Evolutionary conservation across 2,329 filamentous ascomycete species (phyloP).

Genomic region (Xylaria multiplex): DNA sequence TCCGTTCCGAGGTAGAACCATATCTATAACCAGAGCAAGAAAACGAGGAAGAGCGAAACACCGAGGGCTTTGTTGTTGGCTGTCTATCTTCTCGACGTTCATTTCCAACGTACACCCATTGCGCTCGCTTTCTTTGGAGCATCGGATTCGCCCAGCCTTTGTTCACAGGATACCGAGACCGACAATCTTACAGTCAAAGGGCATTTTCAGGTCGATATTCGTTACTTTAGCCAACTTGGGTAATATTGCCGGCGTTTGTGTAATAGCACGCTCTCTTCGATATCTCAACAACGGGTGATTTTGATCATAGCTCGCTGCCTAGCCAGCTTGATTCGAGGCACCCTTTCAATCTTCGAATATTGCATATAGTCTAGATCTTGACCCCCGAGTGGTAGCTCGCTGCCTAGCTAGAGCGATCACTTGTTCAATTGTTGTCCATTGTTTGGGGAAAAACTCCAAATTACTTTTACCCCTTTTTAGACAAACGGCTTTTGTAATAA

Average conservation of each 20-base stretch:
- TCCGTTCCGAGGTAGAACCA: constrained; percentile 26
- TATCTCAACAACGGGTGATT: constrained; percentile 37
- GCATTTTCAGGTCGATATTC: constrained; percentile 31
- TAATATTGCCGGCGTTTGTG: constrained; percentile 36
- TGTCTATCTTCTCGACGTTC: constrained; percentile 46
- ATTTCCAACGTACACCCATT: constrained; percentile 45
- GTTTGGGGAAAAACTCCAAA: constrained; percentile 42
- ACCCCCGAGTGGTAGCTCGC: constrained; percentile 42
- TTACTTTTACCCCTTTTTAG: constrained; percentile 42
- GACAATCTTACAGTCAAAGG: constrained; percentile 44
- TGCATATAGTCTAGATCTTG: constrained; percentile 47
- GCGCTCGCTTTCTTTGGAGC: constrained; percentile 48
- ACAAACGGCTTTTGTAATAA: constrained; percentile 48
- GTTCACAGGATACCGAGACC: constrained; percentile 45
- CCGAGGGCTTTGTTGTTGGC: constrained; percentile 45
- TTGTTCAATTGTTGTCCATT: constrained; percentile 43
- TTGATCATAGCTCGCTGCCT: constrained; percentile 40
- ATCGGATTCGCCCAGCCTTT: constrained; percentile 45
- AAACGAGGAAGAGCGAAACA: constrained; percentile 27
- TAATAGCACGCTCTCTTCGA: constrained; percentile 34
- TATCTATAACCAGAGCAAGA: constrained; percentile 16
- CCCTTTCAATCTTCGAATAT: constrained; percentile 32
- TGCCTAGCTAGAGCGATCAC: constrained; percentile 41
- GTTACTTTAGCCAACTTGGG: constrained; percentile 41
- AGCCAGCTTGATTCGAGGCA: constrained; percentile 36